Evolutionary conservation across 768 basidiomycete genomes (phyloP).

Genomic region (Psilocybe tampanensis): DNA sequence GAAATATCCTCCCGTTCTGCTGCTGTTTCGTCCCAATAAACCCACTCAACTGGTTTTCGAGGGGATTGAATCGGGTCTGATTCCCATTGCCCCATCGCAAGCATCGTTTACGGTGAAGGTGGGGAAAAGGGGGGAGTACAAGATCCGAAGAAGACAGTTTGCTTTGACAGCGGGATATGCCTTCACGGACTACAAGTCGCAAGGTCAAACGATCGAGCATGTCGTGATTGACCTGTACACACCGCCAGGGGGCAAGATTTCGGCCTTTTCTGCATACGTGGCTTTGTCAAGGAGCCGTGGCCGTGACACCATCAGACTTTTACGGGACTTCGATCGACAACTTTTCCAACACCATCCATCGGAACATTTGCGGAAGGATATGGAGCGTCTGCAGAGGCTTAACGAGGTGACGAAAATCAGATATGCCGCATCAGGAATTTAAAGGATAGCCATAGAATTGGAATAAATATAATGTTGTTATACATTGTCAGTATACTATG

Average conservation of each 20-base stretch:
- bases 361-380: conserved; percentile 5
- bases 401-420: background rate
- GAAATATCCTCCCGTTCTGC: conserved; percentile 28
- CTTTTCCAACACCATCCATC: conserved; percentile 8
- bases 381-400: conserved; percentile 1
- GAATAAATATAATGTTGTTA: too few relatives aligned
- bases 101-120: conserved; percentile 10
- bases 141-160: conserved; percentile 25
- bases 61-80: conserved; percentile 26
- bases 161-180: conserved; percentile 36
- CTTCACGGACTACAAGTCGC: conserved; percentile 41
- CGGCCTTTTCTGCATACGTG: conserved; percentile 35
- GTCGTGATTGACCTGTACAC: conserved; percentile 37
- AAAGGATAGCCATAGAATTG: too few relatives aligned
- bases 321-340: conserved; percentile 6
- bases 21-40: conserved; percentile 33
- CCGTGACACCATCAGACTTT: conserved; percentile 10
- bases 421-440: too few relatives aligned
- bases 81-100: conserved; percentile 24
- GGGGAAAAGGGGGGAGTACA: background rate
- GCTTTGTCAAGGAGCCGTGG: conserved; percentile 35
- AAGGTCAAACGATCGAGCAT: conserved; percentile 38
- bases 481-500: too few relatives aligned
- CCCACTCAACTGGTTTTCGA: conserved; percentile 17
- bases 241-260: conserved; percentile 26